Evolutionary conservation across 768 basidiomycete genomes (phyloP), one percentile per base, ranked within the genome.

Genomic region (Pleurotus giganteus): DNA sequence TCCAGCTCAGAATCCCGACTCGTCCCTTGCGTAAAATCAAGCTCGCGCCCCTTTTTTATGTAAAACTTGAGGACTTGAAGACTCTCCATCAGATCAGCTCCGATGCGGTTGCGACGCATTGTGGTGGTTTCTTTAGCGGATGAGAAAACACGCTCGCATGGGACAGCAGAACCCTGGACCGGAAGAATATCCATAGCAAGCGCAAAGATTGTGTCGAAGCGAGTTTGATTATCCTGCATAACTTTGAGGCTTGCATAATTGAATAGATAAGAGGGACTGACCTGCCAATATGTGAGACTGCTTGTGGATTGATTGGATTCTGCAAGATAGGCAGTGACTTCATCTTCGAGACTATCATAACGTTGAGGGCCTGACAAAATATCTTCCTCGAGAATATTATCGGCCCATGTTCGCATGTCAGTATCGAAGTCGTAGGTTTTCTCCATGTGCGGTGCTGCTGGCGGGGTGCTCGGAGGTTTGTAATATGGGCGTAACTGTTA

Each of bases 81-180:
- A 1, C 55, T 57, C 47, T 71, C 67, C 66, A 69, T 67, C 9
- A 68, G 49, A 2, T 60, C 57, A 19, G 58, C 31, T 0, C 41
- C 55, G 9, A 70, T 62, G 3, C 61, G 51, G 27, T 60, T 69
- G 6, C 65, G 62, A 19, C 65, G 61, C 7, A 31, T 39, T 6
- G 70, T 65, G 15, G 59, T 66, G 0, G 68, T 72, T 57, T 69
- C 67, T 43, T 65, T 67, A 2, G 44, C 59, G 1, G 69, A 71
- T 4, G 69, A 69, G 42, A 69, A 72, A 2, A 69, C 61, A 0
- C 58, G 53, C 24, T 72, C 69, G 44, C 65, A 71, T 21, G 67
- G 68, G 0, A 71, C 70, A 9, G 69, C 57, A 11, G 69, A 71
- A 11, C 61, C 71, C 46, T 71, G 71, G 17, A 69, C 66, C 0